Percentiles rank a stretch among this genome's conserved stretches.
phyloP scores from a whole-genome alignment of 805 yeast species.

The Pichia ethanolica region DNA sequence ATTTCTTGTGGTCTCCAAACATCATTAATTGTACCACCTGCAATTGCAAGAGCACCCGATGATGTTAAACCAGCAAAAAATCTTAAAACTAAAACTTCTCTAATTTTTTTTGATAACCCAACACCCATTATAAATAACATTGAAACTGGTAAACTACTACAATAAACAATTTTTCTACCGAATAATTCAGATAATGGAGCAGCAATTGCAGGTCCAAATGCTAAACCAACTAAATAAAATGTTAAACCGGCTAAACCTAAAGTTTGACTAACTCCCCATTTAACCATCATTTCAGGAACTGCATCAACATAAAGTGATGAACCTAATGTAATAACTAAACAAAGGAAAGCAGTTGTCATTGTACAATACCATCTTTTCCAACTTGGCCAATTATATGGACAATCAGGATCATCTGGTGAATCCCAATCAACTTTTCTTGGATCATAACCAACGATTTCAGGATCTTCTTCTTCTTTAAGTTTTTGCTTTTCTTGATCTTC shows the following conservation, averaged over 20 bases:
- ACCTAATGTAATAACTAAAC: constrained; percentile 68
- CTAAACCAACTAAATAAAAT: constrained; percentile 62
- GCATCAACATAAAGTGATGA: constrained; percentile 67
- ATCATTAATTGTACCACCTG: constrained; percentile 79
- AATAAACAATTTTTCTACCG: constrained; percentile 59
- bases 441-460: constrained; percentile 25
- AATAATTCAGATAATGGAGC: constrained; percentile 67
- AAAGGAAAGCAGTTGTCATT: constrained; percentile 53
- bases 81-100: constrained; percentile 57
- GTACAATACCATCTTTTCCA: constrained; percentile 61
- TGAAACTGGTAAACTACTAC: constrained; percentile 52
- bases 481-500: constrained; percentile 8
- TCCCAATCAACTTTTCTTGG: constrained; percentile 51
- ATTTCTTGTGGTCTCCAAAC: constrained; percentile 60
- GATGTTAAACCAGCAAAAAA: constrained; percentile 71
- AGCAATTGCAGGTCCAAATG: constrained; percentile 61
- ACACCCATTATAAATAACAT: constrained; percentile 72
- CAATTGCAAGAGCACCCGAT: constrained; percentile 76
- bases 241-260: constrained; percentile 63
- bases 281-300: constrained; percentile 41
- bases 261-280: constrained; percentile 50
- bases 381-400: constrained; percentile 63
- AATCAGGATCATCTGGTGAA: constrained; percentile 46
- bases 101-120: constrained; percentile 55
- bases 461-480: constrained; percentile 16